Base-by-base conservation (phyloP, 2,329 filamentous ascomycete genomes). In the Epicoccum nigrum region DNA sequence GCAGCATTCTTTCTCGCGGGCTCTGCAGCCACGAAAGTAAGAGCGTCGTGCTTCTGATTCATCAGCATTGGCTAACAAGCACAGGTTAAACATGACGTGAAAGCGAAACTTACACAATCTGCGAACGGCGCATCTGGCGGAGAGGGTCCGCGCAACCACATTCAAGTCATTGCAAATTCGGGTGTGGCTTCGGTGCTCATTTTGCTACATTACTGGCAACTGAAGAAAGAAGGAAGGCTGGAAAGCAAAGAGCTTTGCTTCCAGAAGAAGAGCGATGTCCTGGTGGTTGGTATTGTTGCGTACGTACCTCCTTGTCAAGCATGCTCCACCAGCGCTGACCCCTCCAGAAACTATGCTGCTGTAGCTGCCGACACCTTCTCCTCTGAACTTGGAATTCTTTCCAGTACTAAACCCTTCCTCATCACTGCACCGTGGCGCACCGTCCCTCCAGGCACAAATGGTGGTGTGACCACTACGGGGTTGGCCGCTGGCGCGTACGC, bases 331-430 rank as follows among this genome's bases (percentile, higher is more conserved):
- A 28, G 19, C 17, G 42, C 63, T 67, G 31, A 69, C 73, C 87
- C 15, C 74, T 28, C 70, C 35, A 86, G 85, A 28, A 93, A 96
- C 76, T 99, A 99, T 68, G 93, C 92, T 20, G 90, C 90, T 40
- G 92, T 96, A 8, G 86, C 91, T 16, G 90, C 93, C 41, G 94
- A 99, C 72, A 99, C 94, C 0, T 94, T 97, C 71, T 92, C 89
- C 50, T 96, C 92, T 9, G 94, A 99, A 77, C 85, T 99, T 16
- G 94, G 94, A 12, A 99, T 99, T 49, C 80, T 99, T 11, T 88
- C 92, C 6, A 84, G 81, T 52, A 82, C 82, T 19, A 78, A 84
- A 35, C 94, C 94, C 7, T 86, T 92, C 28, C 83, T 99, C 30
- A 93, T 99, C 69, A 97, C 91, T 4, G 92, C 89, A 12, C 85